A percentile compares a stretch with the other conserved stretches of the same genome.
Conservation (phyloP, 2,329 filamentous ascomycete genomes). For the Coniochaeta ligniaria region DNA sequence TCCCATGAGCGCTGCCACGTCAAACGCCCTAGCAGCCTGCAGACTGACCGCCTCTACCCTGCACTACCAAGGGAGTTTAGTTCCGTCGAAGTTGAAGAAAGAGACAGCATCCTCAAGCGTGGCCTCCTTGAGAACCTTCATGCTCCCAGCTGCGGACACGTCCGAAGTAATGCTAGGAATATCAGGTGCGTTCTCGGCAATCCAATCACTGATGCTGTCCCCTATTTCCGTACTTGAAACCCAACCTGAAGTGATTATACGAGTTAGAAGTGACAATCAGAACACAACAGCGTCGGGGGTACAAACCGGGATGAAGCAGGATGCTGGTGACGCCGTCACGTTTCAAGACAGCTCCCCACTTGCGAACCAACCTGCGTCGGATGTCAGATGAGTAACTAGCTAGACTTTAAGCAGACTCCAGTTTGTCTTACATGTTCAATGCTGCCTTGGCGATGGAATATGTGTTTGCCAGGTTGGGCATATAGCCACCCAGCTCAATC, state of each 20-base stretch:
- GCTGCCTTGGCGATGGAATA: slow-evolving; percentile 11
- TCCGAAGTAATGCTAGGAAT: not conserved
- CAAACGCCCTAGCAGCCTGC: too few species aligned
- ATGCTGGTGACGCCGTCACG: slow-evolving; percentile 12
- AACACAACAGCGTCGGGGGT: not conserved
- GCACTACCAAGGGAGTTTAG: not conserved
- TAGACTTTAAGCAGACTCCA: too few species aligned
- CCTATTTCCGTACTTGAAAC: not conserved
- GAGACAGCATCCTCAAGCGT: not conserved
- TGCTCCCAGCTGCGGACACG: not conserved
- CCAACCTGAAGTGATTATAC: not conserved
- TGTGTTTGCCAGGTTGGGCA: slow-evolving; percentile 10
- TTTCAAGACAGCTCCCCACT: slow-evolving; percentile 15
- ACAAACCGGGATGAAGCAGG: slow-evolving; percentile 14
- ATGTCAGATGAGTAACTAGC: too few species aligned
- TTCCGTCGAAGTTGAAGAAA: not conserved
- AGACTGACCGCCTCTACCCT: too few species aligned
- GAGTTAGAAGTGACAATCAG: not conserved
- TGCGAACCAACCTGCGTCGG: slow-evolving; percentile 12
- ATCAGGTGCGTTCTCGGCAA: not conserved
- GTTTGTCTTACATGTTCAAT: slow-evolving; percentile 9
- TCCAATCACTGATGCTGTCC: not conserved
- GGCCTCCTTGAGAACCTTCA: not conserved
- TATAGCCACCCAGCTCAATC: slow-evolving; percentile 6
- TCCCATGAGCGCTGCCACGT: too few species aligned